Percentiles rank a stretch among this genome's conserved stretches.
phyloP scores from a whole-genome alignment of 106 monocot species.

The Cymbidium sinense region DNA sequence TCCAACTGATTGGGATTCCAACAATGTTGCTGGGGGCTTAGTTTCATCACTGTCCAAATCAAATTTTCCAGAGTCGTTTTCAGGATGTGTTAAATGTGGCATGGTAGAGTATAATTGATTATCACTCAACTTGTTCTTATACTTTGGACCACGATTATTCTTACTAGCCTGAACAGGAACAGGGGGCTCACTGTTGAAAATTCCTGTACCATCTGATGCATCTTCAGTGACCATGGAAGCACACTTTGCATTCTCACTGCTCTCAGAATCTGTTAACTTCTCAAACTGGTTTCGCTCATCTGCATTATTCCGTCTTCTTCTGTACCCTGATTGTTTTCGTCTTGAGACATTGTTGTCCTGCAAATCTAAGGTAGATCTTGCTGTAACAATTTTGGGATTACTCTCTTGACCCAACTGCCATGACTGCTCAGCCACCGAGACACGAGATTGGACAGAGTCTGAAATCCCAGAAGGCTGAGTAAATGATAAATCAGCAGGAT shows the following conservation, averaged over 20 bases:
- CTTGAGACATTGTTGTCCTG: conserved; percentile 22
- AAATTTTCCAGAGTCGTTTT: conserved; percentile 15
- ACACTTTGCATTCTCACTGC: conserved; percentile 3
- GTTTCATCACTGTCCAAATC: conserved; percentile 11
- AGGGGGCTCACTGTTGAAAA: conserved; percentile 13
- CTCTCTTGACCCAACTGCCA: conserved; percentile 2
- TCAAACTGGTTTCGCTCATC: conserved; percentile 28
- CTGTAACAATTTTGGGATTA: background rate
- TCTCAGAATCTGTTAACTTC: conserved; percentile 3
- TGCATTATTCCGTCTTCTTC: conserved; percentile 25
- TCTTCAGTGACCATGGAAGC: no score
- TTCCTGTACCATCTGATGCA: background rate
- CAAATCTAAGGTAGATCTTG: conserved; percentile 11
- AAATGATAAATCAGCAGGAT: background rate
- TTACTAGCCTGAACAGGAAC: conserved; percentile 42
- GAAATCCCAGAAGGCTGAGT: background rate
- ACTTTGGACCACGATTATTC: conserved; percentile 30
- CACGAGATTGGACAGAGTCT: background rate
- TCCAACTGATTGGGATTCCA: conserved; percentile 9
- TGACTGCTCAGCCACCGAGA: background rate
- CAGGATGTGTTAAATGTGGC: background rate
- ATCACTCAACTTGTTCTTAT: conserved; percentile 39
- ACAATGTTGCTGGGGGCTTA: conserved; percentile 1
- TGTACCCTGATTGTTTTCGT: conserved; percentile 46
- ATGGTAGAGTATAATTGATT: conserved; percentile 8